These are phyloP conservation scores for Reutealis trisperma DNA, from an alignment of 345 rosid genomes.

Conservation along the genomic window DNA sequence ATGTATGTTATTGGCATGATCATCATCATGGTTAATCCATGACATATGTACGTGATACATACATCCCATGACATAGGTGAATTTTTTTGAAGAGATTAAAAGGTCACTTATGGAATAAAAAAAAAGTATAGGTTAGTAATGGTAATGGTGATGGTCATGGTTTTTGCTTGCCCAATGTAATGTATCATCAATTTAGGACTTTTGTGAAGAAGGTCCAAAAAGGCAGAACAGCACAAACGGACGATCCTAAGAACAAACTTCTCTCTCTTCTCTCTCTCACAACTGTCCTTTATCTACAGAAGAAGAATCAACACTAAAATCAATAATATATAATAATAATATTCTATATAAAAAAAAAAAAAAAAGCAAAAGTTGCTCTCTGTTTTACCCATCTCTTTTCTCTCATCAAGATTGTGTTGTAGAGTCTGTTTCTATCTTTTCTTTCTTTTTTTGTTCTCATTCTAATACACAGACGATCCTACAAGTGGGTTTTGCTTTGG, in stretches of 20 bases:
- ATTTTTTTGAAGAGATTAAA: neutral
- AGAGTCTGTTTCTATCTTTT: slow-evolving; percentile 8
- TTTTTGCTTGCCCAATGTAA: neutral
- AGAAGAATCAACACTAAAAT: slow-evolving; percentile 20
- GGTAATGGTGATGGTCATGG: neutral
- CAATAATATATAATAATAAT: neutral
- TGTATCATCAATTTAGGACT: slow-evolving; percentile 9
- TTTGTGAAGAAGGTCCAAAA: slow-evolving; percentile 20
- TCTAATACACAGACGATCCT: slow-evolving; percentile 5
- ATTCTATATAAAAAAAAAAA: slow-evolving; percentile 1
- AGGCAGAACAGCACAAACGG: slow-evolving; percentile 39
- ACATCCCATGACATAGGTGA: neutral
- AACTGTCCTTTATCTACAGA: slow-evolving; percentile 11
- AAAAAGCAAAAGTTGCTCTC: slow-evolving; percentile 14
- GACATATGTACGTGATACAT: too few species aligned
- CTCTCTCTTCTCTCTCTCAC: slow-evolving; percentile 7
- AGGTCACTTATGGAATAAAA: neutral
- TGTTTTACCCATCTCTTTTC: slow-evolving; percentile 15
- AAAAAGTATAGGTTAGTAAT: neutral
- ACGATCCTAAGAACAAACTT: slow-evolving; percentile 38
- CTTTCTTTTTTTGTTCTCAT: neutral
- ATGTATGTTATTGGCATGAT: too few species aligned
- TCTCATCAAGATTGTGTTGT: neutral
- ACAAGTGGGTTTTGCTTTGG: slow-evolving; percentile 18
- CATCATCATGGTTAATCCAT: too few species aligned